Base-by-base conservation (phyloP, 495 filamentous ascomycete species). In the Evernia prunastri region DNA sequence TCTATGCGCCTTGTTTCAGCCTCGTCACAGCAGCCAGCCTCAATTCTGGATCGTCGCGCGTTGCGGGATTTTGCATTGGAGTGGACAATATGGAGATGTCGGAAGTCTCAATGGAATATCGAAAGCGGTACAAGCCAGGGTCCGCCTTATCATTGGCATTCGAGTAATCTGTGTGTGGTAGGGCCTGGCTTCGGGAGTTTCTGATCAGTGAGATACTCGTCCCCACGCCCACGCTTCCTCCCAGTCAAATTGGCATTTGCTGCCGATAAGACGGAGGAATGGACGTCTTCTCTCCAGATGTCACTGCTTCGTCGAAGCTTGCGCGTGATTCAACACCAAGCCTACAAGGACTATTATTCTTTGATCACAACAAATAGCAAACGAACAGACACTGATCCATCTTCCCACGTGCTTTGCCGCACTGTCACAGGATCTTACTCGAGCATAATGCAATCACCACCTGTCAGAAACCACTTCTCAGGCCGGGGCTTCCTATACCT, bases 191-290 rank as follows among this genome's bases (percentile, higher is more conserved):
- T 67, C 82, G 82, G 75, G 17, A 74, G 73, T 8, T 80, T 96
- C 76, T 95, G 66, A 80, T 97, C 61, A 96, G 95, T 75, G 93
- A 97, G 75, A 88, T 96, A 92, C 93, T 20, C 85, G 94, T 13
- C 90, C 92, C 51, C 94, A 97, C 77, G 97, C 97, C 76, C 63
- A 56, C 56, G 64, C 60, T 61, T 29, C 25, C 45, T 39, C 12
- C 60, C 40, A 40, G 40, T 42, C 60, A 62, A 61, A 33, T 33
- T 25, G 23, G 0, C 23, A 25, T 18, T n/a, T 49, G 25, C 13
- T 49, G 45, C 45, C n/a, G 45, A 17, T 36, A 35, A 36, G 27
- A 20, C 56, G 4, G 12, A 25, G 23, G 31, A 4, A 23, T 3
- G 23, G 18, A 45, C 10, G 7, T 10, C 20, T 45, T 45, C 18